A percentile compares a stretch with the other conserved stretches of the same genome.
Evolutionary conservation across 768 basidiomycete genomes (phyloP).

Genomic region (Xerocomellus dryophilus): DNA sequence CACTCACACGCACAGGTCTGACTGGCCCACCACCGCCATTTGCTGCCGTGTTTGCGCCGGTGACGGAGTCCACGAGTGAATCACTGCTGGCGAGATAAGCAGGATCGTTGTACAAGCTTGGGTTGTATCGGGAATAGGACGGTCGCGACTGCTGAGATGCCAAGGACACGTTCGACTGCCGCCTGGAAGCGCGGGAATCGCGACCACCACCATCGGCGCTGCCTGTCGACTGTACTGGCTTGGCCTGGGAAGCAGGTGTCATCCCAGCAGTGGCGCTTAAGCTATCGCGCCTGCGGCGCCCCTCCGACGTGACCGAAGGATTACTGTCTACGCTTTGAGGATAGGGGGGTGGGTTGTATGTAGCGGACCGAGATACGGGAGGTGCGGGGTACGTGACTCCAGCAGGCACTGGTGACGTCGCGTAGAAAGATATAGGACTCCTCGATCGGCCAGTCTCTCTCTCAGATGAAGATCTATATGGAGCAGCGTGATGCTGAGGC

Average conservation of each 20-base stretch:
- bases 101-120: slow-evolving; percentile 26
- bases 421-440: slow-evolving; percentile 25
- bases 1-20: slow-evolving; percentile 16
- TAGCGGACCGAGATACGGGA: slow-evolving; percentile 27
- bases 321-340: slow-evolving; percentile 10
- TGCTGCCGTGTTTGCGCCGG: slow-evolving; percentile 23
- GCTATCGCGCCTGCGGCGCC: slow-evolving; percentile 26
- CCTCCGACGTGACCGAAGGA: slow-evolving; percentile 24
- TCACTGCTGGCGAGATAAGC: slow-evolving; percentile 26
- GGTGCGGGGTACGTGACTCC: slow-evolving; percentile 28
- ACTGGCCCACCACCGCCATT: slow-evolving; percentile 23
- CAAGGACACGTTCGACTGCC: slow-evolving; percentile 27
- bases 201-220: slow-evolving; percentile 13
- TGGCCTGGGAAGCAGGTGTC: slow-evolving; percentile 17
- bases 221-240: slow-evolving; percentile 12
- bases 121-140: slow-evolving; percentile 20
- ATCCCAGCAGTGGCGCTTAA: slow-evolving; percentile 23
- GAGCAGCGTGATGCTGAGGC: slow-evolving; percentile 11
- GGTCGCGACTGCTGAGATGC: slow-evolving; percentile 17
- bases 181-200: slow-evolving; percentile 12
- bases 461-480: slow-evolving; percentile 18
- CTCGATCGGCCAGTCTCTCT: slow-evolving; percentile 19
- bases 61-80: slow-evolving; percentile 26
- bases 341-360: slow-evolving; percentile 3
- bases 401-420: slow-evolving; percentile 24